Percentiles rank a stretch among this genome's conserved stretches.
phyloP scores from a whole-genome alignment of 495 filamentous ascomycete species.

The Rusavskia elegans region DNA sequence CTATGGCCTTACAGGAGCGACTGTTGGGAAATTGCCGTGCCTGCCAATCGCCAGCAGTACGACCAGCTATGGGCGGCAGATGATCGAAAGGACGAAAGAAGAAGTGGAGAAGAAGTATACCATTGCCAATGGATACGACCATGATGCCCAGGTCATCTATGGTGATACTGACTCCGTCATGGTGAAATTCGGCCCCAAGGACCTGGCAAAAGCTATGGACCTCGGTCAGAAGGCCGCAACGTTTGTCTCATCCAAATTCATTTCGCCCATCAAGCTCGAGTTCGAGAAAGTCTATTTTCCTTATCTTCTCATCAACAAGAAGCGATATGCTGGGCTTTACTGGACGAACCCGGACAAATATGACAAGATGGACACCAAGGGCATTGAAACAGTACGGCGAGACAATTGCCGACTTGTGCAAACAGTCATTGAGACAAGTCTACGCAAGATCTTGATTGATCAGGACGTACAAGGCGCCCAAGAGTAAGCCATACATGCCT shows the following conservation, averaged over 20 bases:
- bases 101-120: conserved; percentile 83
- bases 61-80: conserved; percentile 87
- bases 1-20: conserved; percentile 93
- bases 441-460: conserved; percentile 92
- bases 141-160: conserved; percentile 94
- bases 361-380: conserved; percentile 99
- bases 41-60: conserved; percentile 91
- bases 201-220: conserved; percentile 79
- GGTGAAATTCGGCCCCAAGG: conserved; percentile 90
- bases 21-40: conserved; percentile 89
- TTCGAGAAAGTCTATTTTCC: conserved; percentile 99
- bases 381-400: conserved; percentile 93
- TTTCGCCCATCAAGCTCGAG: conserved; percentile 93
- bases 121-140: conserved; percentile 82
- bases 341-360: conserved; percentile 92
- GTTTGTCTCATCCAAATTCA: conserved; percentile 78
- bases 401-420: conserved; percentile 94
- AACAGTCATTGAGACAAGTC: conserved; percentile 91
- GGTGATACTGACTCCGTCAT: conserved; percentile 99
- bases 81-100: conserved; percentile 94
- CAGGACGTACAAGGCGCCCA: conserved; percentile 76
- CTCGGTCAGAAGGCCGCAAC: conserved; percentile 79
- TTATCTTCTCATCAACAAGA: conserved; percentile 99
- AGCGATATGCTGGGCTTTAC: conserved; percentile 92
- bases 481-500: conserved; percentile 46